These are phyloP conservation scores for Neurospora discreta DNA, from an alignment of 495 filamentous ascomycete genomes.

Conservation along the genomic window DNA sequence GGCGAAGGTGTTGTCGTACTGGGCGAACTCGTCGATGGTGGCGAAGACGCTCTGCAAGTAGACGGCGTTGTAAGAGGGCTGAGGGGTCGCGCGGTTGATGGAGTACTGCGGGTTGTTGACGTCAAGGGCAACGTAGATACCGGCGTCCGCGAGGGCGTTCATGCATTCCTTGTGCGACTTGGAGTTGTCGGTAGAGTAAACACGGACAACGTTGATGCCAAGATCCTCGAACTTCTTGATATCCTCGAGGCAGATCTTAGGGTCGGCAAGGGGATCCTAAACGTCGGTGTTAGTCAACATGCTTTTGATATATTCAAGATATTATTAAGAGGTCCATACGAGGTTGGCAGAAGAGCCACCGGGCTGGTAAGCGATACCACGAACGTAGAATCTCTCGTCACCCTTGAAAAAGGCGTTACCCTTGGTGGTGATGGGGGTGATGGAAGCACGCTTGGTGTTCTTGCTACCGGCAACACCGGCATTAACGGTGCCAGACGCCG, in stretches of 20 bases:
- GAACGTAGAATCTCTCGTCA: slow-evolving; percentile 77
- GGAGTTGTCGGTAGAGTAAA: slow-evolving; percentile 92
- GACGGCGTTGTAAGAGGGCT: slow-evolving; percentile 73
- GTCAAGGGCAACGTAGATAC: slow-evolving; percentile 89
- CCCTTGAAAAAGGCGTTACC: slow-evolving; percentile 77
- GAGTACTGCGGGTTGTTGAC: slow-evolving; percentile 38
- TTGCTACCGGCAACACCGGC: slow-evolving; percentile 41
- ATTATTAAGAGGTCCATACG: slow-evolving; percentile 11
- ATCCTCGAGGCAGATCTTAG: slow-evolving; percentile 65
- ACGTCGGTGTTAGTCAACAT: slow-evolving; percentile 9
- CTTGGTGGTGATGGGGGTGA: slow-evolving; percentile 31
- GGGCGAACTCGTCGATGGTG: slow-evolving; percentile 80
- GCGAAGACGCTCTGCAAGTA: slow-evolving; percentile 94
- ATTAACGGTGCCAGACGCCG: slow-evolving; percentile 41
- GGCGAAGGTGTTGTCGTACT: slow-evolving; percentile 82
- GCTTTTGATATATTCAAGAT: not conserved
- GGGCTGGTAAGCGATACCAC: slow-evolving; percentile 93
- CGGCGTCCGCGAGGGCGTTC: slow-evolving; percentile 66
- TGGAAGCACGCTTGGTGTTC: slow-evolving; percentile 40
- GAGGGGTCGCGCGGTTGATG: slow-evolving; percentile 40
- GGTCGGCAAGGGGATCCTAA: slow-evolving; percentile 70
- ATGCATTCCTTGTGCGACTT: slow-evolving; percentile 77
- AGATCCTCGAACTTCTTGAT: slow-evolving; percentile 75
- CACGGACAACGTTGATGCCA: slow-evolving; percentile 83
- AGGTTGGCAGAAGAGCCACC: slow-evolving; percentile 56